Evolutionary conservation across 768 basidiomycete genomes (phyloP), one percentile per base, ranked within the genome.

Genomic region (Hygrophoropsis aurantiaca): DNA sequence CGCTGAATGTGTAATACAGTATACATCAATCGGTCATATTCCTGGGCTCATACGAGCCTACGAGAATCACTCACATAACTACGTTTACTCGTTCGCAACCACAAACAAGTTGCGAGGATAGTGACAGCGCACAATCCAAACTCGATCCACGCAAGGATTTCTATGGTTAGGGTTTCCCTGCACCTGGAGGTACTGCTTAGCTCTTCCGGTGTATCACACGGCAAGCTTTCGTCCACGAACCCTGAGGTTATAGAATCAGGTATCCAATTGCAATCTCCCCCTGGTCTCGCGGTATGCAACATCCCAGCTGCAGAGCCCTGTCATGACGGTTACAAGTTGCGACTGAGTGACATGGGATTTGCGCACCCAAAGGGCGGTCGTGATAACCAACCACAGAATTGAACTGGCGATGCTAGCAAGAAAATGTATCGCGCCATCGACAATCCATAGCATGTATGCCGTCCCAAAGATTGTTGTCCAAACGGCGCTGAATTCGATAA

Each of bases 321-420:
- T 45, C 38, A 47, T 46, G 41, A 25, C 15, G 44, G 24, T 55
- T 23, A 48, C 42, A 40, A 40, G 35, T 16, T 32, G 15, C 4
- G 33, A 25, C 5, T 20, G 39, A 16, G 20, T 49, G 32, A 38
- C 16, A 8, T 40, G 11, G 41, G 16, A 36, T 26, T 20, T 23
- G 65, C 78, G 50, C 52, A 83, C 88, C 89, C 89, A 90, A 56
- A 90, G 59, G 5, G 77, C 61, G 5, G 77, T 70, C 3, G 87
- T 87, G 30, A 83, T 59, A 21, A 80, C 61, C 24, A 90, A 69
- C 88, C 88, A 91, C 45, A 84, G 61, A 16, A 88, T 76, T 15
- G 88, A 90, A 53, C 85, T 86, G 19, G 88, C 85, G 35, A 90
- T 72, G 60, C 80, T 84, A n/a, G 87, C 87, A 18, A 90, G 73